phyloP scores from a whole-genome alignment of 2,329 filamentous ascomycete species.

The Monosporascus sp. region DNA sequence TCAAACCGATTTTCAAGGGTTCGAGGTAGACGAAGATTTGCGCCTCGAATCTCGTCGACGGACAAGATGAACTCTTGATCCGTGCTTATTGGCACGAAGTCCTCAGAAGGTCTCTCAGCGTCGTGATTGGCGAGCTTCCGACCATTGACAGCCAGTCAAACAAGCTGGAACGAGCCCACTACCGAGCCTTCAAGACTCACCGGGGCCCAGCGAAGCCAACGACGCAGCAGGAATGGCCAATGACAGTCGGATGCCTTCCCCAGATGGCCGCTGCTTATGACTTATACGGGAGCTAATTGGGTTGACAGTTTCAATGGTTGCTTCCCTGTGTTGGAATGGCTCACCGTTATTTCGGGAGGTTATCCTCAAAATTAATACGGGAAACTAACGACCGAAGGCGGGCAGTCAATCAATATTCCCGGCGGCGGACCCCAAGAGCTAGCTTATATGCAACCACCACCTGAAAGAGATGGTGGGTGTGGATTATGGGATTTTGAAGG shows the following conservation, averaged over 20 bases:
- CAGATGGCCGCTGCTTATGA: constrained; percentile 7
- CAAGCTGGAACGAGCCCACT: constrained; percentile 15
- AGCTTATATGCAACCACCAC: constrained; percentile 3
- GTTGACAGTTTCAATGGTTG: constrained; percentile 17
- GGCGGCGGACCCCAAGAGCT: not conserved
- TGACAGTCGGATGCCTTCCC: constrained; percentile 12
- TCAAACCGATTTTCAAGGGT: constrained; percentile 1
- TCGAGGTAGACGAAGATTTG: constrained; percentile 13
- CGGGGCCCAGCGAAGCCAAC: constrained; percentile 19
- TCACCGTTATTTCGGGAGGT: constrained; percentile 1
- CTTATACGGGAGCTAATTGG: constrained; percentile 22
- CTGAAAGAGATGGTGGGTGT: constrained; percentile 7
- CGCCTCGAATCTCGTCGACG: constrained; percentile 23
- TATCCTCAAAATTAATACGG: not conserved
- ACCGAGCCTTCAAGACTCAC: constrained; percentile 18
- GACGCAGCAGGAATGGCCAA: constrained; percentile 21
- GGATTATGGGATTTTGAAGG: constrained; percentile 12
- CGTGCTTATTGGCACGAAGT: constrained; percentile 25
- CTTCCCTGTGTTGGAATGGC: constrained; percentile 9
- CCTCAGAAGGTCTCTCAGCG: constrained; percentile 15
- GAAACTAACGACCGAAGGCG: not conserved
- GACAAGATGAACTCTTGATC: constrained; percentile 28
- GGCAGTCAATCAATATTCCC: not conserved
- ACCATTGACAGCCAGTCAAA: constrained; percentile 23
- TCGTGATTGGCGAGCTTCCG: constrained; percentile 28